phyloP scores from a whole-genome alignment of 1,284 basidiomycete species.

The Irpex rosettiformis region DNA sequence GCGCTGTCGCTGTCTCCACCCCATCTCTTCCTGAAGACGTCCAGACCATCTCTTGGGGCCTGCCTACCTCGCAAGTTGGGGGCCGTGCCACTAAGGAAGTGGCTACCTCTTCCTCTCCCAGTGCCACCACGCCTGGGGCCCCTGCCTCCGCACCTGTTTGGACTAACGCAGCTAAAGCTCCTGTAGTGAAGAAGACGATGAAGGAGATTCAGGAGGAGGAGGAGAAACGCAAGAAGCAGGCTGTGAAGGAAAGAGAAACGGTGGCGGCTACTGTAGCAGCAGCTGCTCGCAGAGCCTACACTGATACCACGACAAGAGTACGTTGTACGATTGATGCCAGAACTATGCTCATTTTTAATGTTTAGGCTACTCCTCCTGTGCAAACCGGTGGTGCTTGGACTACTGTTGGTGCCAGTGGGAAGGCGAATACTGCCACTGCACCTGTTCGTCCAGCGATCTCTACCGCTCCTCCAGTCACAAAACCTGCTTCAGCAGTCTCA shows the following conservation, averaged over 20 bases:
- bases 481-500: conserved; percentile 20
- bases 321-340: conserved; percentile 2
- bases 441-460: conserved; percentile 26
- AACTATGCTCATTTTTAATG: background rate
- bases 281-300: conserved; percentile 69
- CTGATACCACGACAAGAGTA: conserved; percentile 78
- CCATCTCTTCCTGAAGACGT: conserved; percentile 44
- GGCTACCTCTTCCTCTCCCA: conserved; percentile 28
- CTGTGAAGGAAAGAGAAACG: conserved; percentile 55
- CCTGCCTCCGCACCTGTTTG: conserved; percentile 51
- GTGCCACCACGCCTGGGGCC: conserved; percentile 30
- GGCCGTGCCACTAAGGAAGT: conserved; percentile 47
- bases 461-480: conserved; percentile 24
- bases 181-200: conserved; percentile 84
- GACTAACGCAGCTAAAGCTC: conserved; percentile 55
- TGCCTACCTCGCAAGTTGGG: conserved; percentile 71
- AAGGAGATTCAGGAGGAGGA: conserved; percentile 99
- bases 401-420: conserved; percentile 80
- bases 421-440: conserved; percentile 35
- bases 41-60: conserved; percentile 74
- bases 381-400: conserved; percentile 70
- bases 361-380: conserved; percentile 27
- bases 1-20: conserved; percentile 38
- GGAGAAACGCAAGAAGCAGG: conserved; percentile 74
- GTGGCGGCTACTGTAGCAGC: conserved; percentile 48